These are phyloP conservation scores for Penicillium robsamsonii DNA, from an alignment of 495 filamentous ascomycete species.

Conservation along the genomic window DNA sequence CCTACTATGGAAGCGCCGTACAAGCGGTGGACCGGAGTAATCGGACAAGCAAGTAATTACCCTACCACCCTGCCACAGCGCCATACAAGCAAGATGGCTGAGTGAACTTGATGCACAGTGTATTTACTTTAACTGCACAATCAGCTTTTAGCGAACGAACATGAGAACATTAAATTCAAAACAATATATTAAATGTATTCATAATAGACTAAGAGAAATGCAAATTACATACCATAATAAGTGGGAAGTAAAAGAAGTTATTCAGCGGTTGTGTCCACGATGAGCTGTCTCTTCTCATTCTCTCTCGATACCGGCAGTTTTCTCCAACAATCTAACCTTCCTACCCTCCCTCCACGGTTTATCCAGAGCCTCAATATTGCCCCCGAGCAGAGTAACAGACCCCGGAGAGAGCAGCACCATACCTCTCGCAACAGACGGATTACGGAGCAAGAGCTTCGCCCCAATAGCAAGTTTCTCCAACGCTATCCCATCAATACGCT, in stretches of 20 bases:
- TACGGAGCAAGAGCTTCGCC: slow-evolving; percentile 71
- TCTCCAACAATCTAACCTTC: slow-evolving; percentile 64
- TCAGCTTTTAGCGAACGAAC: slow-evolving; percentile 1
- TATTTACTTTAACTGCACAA: slow-evolving; percentile 24
- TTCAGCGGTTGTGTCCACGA: slow-evolving; percentile 3
- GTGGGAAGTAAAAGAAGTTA: not conserved
- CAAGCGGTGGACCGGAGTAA: not conserved
- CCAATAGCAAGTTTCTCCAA: slow-evolving; percentile 70
- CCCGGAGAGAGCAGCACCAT: slow-evolving; percentile 70
- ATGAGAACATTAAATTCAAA: not conserved
- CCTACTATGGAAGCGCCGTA: not conserved
- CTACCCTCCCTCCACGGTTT: slow-evolving; percentile 70
- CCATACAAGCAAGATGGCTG: slow-evolving; percentile 72
- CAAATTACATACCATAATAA: slow-evolving; percentile 13
- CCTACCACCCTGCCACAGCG: slow-evolving; percentile 61
- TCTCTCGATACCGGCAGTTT: slow-evolving; percentile 39
- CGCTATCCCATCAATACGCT: slow-evolving; percentile 59
- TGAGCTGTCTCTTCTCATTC: slow-evolving; percentile 9
- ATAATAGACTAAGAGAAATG: not conserved
- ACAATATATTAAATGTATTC: not conserved
- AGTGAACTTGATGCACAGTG: slow-evolving; percentile 41
- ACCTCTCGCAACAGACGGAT: slow-evolving; percentile 68
- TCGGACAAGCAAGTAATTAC: not conserved
- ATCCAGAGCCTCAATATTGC: slow-evolving; percentile 81
- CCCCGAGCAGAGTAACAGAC: slow-evolving; percentile 67